Evolutionary conservation across 306 rosid species (phyloP).

Genomic region (Vigna nakashimae): DNA sequence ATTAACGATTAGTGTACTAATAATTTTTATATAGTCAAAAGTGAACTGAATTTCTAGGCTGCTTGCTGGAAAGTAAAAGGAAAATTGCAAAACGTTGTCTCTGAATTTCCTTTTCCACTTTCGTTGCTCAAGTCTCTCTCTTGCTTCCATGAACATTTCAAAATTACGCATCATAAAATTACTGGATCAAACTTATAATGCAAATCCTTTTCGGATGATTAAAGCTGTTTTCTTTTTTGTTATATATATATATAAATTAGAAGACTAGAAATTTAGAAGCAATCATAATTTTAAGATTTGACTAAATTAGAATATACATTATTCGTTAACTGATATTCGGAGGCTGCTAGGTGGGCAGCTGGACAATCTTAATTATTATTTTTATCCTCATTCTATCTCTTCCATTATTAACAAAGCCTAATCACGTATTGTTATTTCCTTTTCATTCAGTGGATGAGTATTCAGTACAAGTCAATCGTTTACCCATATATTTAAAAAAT

Average conservation of each 20-base stretch:
- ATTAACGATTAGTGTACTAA: neutral
- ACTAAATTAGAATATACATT: neutral
- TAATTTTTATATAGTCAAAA: neutral
- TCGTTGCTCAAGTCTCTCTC: neutral
- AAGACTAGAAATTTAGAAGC: neutral
- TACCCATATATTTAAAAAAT: constrained; percentile 8
- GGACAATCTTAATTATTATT: neutral
- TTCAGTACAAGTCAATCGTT: constrained; percentile 22
- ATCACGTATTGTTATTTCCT: neutral
- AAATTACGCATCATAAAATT: neutral
- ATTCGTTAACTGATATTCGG: neutral
- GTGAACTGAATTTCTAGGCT: neutral
- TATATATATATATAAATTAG: neutral
- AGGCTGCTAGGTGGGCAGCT: neutral
- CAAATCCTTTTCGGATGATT: neutral
- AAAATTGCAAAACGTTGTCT: neutral
- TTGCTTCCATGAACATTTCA: neutral
- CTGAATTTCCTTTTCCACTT: neutral
- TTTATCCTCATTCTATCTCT: neutral
- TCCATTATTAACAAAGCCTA: constrained; percentile 12
- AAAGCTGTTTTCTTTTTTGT: neutral
- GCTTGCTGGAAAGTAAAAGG: constrained; percentile 23
- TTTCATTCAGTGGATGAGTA: neutral
- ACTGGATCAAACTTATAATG: neutral
- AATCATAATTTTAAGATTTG: neutral